Conservation (phyloP, 2,329 filamentous ascomycete species). For the Talaromyces sp. region DNA sequence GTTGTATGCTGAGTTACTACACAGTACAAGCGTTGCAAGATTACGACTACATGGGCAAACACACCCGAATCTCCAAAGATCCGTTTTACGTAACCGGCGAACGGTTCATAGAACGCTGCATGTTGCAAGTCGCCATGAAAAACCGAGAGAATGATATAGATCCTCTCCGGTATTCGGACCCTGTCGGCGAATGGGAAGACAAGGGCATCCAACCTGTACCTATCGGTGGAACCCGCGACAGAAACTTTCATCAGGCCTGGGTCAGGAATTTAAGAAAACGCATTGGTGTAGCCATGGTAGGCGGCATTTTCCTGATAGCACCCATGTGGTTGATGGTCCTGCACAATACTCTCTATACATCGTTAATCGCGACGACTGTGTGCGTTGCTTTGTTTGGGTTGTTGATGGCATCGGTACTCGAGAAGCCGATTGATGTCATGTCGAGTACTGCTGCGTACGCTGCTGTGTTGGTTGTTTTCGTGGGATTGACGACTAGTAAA, state of each 20-base stretch:
- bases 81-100: neutral
- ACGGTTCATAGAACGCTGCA: neutral
- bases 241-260: neutral
- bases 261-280: neutral
- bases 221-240: neutral
- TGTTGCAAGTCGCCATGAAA: neutral
- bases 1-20: neutral
- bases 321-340: neutral
- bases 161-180: neutral
- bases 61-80: neutral
- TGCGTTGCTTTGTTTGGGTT: neutral
- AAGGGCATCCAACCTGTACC: neutral
- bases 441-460: neutral
- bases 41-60: neutral
- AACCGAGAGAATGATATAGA: neutral
- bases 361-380: neutral
- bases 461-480: neutral
- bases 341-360: neutral
- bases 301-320: neutral
- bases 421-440: constrained; percentile 3
- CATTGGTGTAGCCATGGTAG: neutral
- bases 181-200: neutral
- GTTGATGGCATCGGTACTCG: neutral
- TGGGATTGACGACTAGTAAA: neutral
- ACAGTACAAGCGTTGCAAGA: neutral